A percentile compares a stretch with the other conserved stretches of the same genome.
phyloP scores from a whole-genome alignment of 768 basidiomycete species.

The Holtermannia corniformis region DNA sequence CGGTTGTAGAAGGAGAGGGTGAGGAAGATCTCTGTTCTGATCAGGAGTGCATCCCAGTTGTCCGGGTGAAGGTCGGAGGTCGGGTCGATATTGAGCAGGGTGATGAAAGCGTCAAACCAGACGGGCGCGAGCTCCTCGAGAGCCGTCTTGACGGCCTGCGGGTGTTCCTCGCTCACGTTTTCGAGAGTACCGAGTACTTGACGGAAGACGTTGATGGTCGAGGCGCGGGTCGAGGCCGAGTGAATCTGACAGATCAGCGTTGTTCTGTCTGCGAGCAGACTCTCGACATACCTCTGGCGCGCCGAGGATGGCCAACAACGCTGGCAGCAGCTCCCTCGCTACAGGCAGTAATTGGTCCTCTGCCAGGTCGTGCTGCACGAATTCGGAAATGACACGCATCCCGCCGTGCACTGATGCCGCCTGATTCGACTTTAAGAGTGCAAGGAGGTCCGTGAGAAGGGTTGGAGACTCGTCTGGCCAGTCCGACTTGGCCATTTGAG shows the following conservation, averaged over 20 bases:
- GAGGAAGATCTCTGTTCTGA: conserved; percentile 80
- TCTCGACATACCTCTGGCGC: conserved; percentile 54
- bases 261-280: not conserved
- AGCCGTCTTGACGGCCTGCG: conserved; percentile 74
- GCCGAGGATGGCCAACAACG: conserved; percentile 69
- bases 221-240: conserved; percentile 68
- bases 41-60: conserved; percentile 71
- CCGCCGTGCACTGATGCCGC: conserved; percentile 80
- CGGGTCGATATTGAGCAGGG: conserved; percentile 59
- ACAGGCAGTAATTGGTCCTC: conserved; percentile 93
- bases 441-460: conserved; percentile 65
- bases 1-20: conserved; percentile 69
- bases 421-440: conserved; percentile 62
- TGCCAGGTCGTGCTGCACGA: conserved; percentile 81
- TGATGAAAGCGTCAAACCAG: conserved; percentile 86
- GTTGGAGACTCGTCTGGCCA: conserved; percentile 97
- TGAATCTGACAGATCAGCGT: conserved; percentile 48
- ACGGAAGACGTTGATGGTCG: conserved; percentile 76
- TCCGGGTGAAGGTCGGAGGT: conserved; percentile 51
- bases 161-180: conserved; percentile 91
- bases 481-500: conserved; percentile 79
- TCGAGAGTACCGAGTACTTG: conserved; percentile 82
- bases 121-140: conserved; percentile 67
- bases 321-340: conserved; percentile 76
- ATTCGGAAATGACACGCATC: conserved; percentile 91